Conservation (phyloP, 2,329 filamentous ascomycete genomes). For the Calonectria crousiana region DNA sequence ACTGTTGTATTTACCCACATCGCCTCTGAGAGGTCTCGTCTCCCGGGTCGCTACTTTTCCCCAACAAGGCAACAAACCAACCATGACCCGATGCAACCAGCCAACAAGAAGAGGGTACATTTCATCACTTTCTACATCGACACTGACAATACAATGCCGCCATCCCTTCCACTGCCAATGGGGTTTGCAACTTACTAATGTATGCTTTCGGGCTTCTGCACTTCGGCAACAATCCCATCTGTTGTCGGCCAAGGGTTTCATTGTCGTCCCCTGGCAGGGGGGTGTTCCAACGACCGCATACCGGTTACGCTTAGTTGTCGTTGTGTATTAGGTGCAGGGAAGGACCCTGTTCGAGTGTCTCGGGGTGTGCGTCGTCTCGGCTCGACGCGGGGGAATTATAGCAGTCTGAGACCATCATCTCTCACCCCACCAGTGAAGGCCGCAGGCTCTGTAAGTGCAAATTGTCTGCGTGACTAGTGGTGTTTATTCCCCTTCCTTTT, state of each 20-base stretch:
- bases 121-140: not conserved
- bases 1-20: slow-evolving; percentile 37
- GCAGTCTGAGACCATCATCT: slow-evolving; percentile 19
- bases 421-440: slow-evolving; percentile 22
- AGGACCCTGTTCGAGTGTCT: slow-evolving; percentile 30
- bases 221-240: not conserved
- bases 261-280: slow-evolving; percentile 34
- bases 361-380: slow-evolving; percentile 28
- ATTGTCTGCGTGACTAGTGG: slow-evolving; percentile 14
- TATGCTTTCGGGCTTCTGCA: slow-evolving; percentile 21
- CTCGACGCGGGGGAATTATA: slow-evolving; percentile 39
- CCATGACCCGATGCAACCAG: not conserved
- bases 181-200: slow-evolving; percentile 2
- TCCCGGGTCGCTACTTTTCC: not conserved
- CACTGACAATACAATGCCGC: not conserved
- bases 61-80: not conserved
- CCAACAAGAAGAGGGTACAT: not conserved
- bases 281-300: slow-evolving; percentile 9
- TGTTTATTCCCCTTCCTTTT: not conserved
- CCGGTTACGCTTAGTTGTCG: slow-evolving; percentile 11
- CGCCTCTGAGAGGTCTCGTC: slow-evolving; percentile 5
- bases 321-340: slow-evolving; percentile 28
- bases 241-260: slow-evolving; percentile 36
- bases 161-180: not conserved
- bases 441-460: slow-evolving; percentile 23